phyloP scores from a whole-genome alignment of 1,139 yeast genomes.

The Pichia sp. region DNA sequence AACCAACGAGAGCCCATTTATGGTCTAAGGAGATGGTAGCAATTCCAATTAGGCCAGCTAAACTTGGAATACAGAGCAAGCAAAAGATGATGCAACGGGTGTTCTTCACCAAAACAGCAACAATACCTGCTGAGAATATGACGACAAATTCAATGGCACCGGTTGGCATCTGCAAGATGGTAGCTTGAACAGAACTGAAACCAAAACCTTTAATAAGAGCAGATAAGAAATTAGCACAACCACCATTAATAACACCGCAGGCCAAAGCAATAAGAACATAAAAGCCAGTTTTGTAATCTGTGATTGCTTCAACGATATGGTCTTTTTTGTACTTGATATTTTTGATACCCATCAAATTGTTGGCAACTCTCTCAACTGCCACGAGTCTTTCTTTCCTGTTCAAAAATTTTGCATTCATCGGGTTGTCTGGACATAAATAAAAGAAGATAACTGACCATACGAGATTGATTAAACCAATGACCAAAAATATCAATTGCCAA shows the following conservation, averaged over 20 bases:
- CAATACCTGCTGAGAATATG: constrained; percentile 15
- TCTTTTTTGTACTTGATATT: constrained; percentile 6
- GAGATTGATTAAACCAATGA: constrained; percentile 41
- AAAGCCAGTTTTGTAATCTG: constrained; percentile 14
- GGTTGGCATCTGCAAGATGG: constrained; percentile 7
- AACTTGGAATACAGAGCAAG: constrained; percentile 17
- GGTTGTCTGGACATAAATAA: constrained; percentile 29
- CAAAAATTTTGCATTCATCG: constrained; percentile 31
- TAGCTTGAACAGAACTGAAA: no score
- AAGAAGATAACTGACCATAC: constrained; percentile 39
- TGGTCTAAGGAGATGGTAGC: no score
- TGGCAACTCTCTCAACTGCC: constrained; percentile 17
- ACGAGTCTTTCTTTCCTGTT: constrained; percentile 34
- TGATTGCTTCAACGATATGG: constrained; percentile 16
- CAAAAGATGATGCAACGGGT: constrained; percentile 12
- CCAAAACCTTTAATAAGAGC: constrained; percentile 11
- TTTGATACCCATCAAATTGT: constrained; percentile 25
- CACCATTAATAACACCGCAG: constrained; percentile 19
- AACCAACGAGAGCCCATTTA: constrained; percentile 19
- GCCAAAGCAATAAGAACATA: constrained; percentile 11
- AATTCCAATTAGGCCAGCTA: constrained; percentile 16
- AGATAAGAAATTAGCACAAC: constrained; percentile 13
- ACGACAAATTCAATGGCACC: constrained; percentile 13
- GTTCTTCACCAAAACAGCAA: constrained; percentile 20
- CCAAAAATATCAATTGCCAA: constrained; percentile 44